Conservation (phyloP, 192 early-diverging fungal species). For the Coemansia guatemalensis region DNA sequence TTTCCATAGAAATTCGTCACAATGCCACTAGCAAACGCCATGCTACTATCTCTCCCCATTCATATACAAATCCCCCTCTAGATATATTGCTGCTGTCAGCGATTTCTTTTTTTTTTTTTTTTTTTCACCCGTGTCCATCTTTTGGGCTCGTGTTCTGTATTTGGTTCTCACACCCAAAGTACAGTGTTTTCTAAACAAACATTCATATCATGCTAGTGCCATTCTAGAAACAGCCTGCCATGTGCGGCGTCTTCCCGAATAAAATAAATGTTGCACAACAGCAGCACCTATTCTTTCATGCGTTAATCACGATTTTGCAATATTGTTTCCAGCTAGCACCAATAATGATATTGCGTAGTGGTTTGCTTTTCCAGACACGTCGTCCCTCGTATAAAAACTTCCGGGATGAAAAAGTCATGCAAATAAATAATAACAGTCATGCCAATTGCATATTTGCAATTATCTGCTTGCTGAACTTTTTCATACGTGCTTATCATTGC, state of each 20-base stretch:
- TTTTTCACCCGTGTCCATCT: not conserved
- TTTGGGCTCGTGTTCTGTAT: constrained; percentile 8
- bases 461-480: not conserved
- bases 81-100: constrained; percentile 4
- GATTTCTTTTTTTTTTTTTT: too few relatives aligned
- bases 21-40: not conserved
- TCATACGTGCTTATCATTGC: not conserved
- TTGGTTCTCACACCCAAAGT: not conserved
- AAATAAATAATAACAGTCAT: too few relatives aligned
- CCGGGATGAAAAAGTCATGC: not conserved
- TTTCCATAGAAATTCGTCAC: constrained; percentile 12
- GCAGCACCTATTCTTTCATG: not conserved
- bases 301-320: not conserved
- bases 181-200: not conserved
- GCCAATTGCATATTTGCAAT: not conserved
- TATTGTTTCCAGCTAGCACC: not conserved
- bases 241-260: not conserved
- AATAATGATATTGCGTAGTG: not conserved
- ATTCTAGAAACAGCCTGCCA: not conserved
- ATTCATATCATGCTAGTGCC: not conserved
- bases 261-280: not conserved
- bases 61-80: not conserved
- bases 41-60: not conserved
- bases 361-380: not conserved
- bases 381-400: too few relatives aligned